These are phyloP conservation scores for Geopyxis carbonaria DNA, from an alignment of 495 filamentous ascomycete species.

Conservation along the genomic window DNA sequence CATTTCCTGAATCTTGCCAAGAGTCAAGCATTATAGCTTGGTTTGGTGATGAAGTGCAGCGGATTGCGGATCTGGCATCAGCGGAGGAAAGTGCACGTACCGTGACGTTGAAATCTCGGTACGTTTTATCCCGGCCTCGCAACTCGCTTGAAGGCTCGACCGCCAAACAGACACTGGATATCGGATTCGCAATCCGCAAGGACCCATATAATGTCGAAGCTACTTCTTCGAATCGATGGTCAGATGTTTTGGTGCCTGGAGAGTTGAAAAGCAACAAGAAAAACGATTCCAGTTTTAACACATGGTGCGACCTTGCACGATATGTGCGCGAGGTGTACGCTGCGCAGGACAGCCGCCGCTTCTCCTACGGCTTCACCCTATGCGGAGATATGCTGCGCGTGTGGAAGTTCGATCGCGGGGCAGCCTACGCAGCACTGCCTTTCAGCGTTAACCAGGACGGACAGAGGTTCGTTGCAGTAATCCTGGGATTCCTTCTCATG, in stretches of 20 bases:
- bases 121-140: not conserved
- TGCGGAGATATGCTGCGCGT: conserved; percentile 13
- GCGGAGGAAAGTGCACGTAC: not conserved
- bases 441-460: conserved; percentile 1
- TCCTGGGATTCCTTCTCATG: conserved; percentile 20
- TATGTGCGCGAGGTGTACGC: conserved; percentile 11
- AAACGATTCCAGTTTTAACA: conserved; percentile 1
- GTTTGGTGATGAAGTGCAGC: not conserved
- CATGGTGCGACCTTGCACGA: conserved; percentile 3
- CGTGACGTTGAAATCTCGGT: not conserved
- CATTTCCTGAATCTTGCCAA: not conserved
- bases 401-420: conserved; percentile 26
- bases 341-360: conserved; percentile 17
- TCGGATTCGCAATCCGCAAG: not conserved
- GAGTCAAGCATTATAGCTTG: not conserved
- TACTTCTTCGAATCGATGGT: not conserved
- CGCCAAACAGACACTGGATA: not conserved
- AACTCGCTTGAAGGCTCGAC: not conserved
- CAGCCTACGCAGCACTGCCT: conserved; percentile 11
- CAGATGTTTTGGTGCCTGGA: not conserved
- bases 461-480: conserved; percentile 8
- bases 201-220: not conserved
- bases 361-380: conserved; percentile 21
- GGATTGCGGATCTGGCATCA: not conserved
- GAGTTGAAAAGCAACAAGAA: not conserved